Base-by-base conservation (phyloP, 192 early-diverging fungal species). In the Backusella tuberculispora region DNA sequence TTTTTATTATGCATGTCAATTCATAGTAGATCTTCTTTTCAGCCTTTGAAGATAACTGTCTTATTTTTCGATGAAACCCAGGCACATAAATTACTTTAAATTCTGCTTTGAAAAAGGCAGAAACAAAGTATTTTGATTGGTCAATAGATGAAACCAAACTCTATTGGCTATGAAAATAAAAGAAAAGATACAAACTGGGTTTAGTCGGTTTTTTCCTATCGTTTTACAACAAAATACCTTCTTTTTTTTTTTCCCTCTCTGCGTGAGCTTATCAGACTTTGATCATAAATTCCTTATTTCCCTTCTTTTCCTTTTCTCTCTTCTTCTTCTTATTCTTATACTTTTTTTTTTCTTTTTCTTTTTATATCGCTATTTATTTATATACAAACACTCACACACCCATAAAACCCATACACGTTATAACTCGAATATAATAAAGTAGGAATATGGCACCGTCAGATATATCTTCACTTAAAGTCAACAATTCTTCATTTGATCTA, bases 401-500 rank as follows among this genome's bases (percentile, higher is more conserved):
- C 1, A 56, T 24, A 56, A 56, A 24, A 56, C 6, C 19, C 21
- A 60, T 13, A 34, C 29, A 34, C 29, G 29, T 2, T 34, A 34
- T 34, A 34, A 34, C 29, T 34, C 29, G 21, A 10, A 26, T 12
- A 60, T 19, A 60, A 60, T 5, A 26, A 24, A 60, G 21, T 41
- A n/a, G 15, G 0, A 67, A 19, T 19, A 67, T 67, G 66, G 12
- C 66, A 13, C 19, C 66, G 37, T 42, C 66, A 21, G 66, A 67
- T 41, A 17, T 43, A n/a, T 38, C 42, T 21, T 7, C 17, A 53
- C n/a, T 67, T 9, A 72, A 63, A 13, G 10, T 72, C 1, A 38
- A 72, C 24, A 24, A 72, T 63, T 42, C 38, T 63, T 48, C 71
- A 5, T 38, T 72, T 6, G 53, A 72, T 17, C 50, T 72, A 7